Base-by-base conservation (phyloP, 495 filamentous ascomycete species). In the Letharia lupina region DNA sequence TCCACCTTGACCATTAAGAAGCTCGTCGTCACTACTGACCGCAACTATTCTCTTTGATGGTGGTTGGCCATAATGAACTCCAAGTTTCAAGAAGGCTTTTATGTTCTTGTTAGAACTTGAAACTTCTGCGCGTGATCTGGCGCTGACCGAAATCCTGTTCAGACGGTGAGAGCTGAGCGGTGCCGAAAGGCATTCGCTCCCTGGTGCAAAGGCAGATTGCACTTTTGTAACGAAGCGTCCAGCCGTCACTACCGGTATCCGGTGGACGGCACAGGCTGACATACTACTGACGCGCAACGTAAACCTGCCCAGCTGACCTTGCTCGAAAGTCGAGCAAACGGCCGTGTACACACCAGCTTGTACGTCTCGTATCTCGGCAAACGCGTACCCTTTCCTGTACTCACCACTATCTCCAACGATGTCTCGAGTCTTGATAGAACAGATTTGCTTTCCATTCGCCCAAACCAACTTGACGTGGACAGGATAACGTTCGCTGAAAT, bases 251-350 rank as follows among this genome's bases (percentile, higher is more conserved):
- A 83, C 73, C 0, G 83, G 78, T 13, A 96, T 77, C 8, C 80
- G 81, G 6, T 74, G 73, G 11, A 93, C 67, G 0, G 67, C 47
- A 48, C 85, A 82, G 3, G 81, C 76, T 12, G 77, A 74, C 33
- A 77, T 83, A n/a, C 89, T 84, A 13, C 83, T 84, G 44, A 95
- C 81, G 69, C 84, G 84, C 37, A 98, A 79, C 4, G 80, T 84
- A 76, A 95, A 98, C n/a, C 79, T 80, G 3, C 85, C 91, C 4
- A 84, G 75, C 71, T 93, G 88, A 40, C 85, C 85, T 0, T 87
- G 82, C 56, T 96, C 91, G 72, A 95, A 97, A 2, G 94, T 96
- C 11, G 89, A 92, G 69, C 86, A 89, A 15, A 98, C 86, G 58
- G 96, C 81, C 1, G 91, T 96, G 75, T 98, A 98, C 0, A 79